These are phyloP conservation scores for Cercophora samala DNA, from an alignment of 495 filamentous ascomycete species.

Conservation along the genomic window DNA sequence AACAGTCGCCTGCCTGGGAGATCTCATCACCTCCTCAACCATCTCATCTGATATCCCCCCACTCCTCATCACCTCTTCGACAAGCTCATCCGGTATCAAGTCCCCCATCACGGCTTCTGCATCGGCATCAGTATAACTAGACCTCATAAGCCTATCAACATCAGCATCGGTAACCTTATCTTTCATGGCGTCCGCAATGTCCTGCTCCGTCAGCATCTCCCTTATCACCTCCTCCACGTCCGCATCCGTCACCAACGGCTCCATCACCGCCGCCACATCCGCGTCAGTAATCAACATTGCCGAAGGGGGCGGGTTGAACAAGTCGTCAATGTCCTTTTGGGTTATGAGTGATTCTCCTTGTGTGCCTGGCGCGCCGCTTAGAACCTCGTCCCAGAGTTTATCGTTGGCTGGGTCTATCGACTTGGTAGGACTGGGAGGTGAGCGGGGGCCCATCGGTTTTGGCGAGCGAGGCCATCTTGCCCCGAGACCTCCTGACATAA, in stretches of 20 bases:
- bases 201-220: neutral
- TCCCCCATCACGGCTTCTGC: constrained; percentile 4
- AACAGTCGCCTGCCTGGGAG: neutral
- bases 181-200: neutral
- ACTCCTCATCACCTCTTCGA: neutral
- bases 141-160: neutral
- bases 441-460: neutral
- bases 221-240: neutral
- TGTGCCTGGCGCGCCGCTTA: neutral
- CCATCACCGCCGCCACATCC: neutral
- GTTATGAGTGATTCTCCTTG: neutral
- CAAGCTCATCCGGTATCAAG: neutral
- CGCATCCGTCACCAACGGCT: neutral
- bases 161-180: constrained; percentile 1
- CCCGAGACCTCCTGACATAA: neutral
- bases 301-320: neutral
- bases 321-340: neutral
- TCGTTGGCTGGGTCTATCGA: neutral
- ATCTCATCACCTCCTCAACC: neutral
- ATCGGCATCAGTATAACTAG: neutral
- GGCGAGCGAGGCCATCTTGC: neutral
- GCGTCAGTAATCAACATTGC: neutral
- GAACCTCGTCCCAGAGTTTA: neutral
- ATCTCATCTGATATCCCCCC: neutral
- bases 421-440: neutral